Percentiles rank a stretch among this genome's conserved stretches.
Conservation (phyloP, 108 stramenopile species). For the Nitzschia palea region DNA sequence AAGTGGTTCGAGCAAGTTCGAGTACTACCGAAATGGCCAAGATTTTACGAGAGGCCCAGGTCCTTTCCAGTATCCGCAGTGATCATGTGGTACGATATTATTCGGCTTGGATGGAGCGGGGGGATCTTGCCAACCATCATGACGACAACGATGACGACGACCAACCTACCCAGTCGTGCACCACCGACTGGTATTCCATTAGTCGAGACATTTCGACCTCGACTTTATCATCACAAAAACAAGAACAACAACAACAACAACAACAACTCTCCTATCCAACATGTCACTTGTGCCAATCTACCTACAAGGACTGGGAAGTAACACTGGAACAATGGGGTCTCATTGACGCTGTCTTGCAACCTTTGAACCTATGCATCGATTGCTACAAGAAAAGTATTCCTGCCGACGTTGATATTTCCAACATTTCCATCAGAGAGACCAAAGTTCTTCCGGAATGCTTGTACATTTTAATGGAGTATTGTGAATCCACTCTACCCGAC, state of each 20-base stretch:
- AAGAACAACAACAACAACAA: no score
- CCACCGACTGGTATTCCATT: not conserved
- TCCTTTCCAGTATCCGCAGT: constrained; percentile 34
- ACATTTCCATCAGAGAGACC: constrained; percentile 36
- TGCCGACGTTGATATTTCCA: constrained; percentile 23
- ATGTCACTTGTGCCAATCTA: constrained; percentile 38
- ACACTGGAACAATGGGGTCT: constrained; percentile 44
- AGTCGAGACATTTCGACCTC: not conserved
- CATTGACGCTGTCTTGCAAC: constrained; percentile 50
- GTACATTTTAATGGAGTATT: constrained; percentile 52
- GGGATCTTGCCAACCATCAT: constrained; percentile 20
- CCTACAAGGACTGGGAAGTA: constrained; percentile 46
- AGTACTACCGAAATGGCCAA: constrained; percentile 6
- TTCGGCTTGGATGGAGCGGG: constrained; percentile 37
- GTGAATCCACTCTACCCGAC: constrained; percentile 29
- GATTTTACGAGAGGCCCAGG: constrained; percentile 43
- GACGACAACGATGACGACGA: constrained; percentile 1
- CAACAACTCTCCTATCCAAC: not conserved
- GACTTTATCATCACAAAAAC: no score
- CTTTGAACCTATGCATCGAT: constrained; percentile 39
- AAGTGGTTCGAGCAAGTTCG: constrained; percentile 26
- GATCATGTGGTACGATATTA: constrained; percentile 51
- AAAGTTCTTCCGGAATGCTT: constrained; percentile 24
- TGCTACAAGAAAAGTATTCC: constrained; percentile 50
- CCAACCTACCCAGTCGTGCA: not conserved